Conservation (phyloP, 768 basidiomycete species). For the Collybiopsis confluens region DNA sequence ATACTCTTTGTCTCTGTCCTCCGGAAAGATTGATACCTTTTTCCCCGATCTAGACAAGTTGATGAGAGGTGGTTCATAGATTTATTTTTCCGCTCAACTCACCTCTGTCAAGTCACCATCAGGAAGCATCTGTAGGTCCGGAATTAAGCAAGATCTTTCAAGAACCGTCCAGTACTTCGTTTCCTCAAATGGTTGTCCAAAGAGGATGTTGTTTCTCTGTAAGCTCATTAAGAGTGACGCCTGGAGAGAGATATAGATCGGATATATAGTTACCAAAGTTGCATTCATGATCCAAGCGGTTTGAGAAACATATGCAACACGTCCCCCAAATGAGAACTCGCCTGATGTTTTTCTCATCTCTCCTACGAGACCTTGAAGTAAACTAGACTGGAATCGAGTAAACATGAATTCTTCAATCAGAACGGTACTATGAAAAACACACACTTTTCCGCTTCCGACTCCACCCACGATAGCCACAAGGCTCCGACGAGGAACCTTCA, state of each 20-base stretch:
- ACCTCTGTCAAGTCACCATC: conserved; percentile 75
- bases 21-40: conserved; percentile 67
- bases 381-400: conserved; percentile 41
- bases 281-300: conserved; percentile 77
- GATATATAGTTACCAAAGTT: conserved; percentile 34
- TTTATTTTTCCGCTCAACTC: conserved; percentile 7
- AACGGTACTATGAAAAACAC: too few relatives aligned
- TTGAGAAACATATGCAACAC: conserved; percentile 68
- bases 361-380: conserved; percentile 61
- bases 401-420: too few relatives aligned
- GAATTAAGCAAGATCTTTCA: conserved; percentile 51
- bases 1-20: conserved; percentile 59
- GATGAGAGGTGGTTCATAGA: neutral
- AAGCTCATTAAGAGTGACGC: too few relatives aligned
- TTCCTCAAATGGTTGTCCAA: conserved; percentile 62
- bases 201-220: conserved; percentile 67
- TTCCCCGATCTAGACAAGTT: conserved; percentile 52
- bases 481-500: conserved; percentile 52
- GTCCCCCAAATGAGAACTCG: conserved; percentile 54
- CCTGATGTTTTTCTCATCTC: conserved; percentile 61
- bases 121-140: conserved; percentile 61
- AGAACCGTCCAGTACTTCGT: conserved; percentile 63
- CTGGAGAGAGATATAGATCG: neutral
- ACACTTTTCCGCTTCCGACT: conserved; percentile 63
- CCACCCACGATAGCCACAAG: conserved; percentile 64